Conservation (phyloP, 768 basidiomycete genomes). For the Lactarius evosmus region DNA sequence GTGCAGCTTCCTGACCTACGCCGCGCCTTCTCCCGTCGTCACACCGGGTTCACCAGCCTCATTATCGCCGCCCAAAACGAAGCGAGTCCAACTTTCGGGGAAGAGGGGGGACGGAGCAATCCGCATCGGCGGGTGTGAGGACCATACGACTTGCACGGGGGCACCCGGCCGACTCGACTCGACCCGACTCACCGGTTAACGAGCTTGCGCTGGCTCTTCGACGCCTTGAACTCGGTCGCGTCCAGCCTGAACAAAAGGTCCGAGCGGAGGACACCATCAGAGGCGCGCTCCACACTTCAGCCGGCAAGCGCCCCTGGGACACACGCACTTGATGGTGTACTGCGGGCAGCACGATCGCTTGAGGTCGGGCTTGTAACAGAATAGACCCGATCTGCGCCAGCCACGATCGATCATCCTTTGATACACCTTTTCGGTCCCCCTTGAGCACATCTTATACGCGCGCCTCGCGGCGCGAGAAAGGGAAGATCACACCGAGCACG, state of each 20-base stretch:
- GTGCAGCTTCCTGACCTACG: constrained; percentile 12
- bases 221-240: constrained; percentile 59
- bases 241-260: constrained; percentile 50
- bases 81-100: constrained; percentile 65
- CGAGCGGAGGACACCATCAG: background rate
- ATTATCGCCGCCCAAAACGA: constrained; percentile 47
- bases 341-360: constrained; percentile 84
- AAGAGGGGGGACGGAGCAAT: background rate
- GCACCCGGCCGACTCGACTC: background rate
- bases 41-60: constrained; percentile 28
- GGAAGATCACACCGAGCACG: constrained; percentile 21
- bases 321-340: constrained; percentile 81
- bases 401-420: constrained; percentile 82
- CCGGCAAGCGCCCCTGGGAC: no score
- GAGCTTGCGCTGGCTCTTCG: constrained; percentile 72
- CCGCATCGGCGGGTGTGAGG: background rate
- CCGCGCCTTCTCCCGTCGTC: constrained; percentile 32
- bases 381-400: constrained; percentile 80
- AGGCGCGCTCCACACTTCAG: constrained; percentile 13
- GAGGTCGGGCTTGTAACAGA: constrained; percentile 87
- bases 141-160: background rate
- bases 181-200: constrained; percentile 53
- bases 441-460: background rate
- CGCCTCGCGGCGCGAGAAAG: background rate
- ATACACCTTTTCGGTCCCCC: constrained; percentile 50